Evolutionary conservation across 2,329 filamentous ascomycete genomes (phyloP).

Genomic region (Diaporthe capsici): DNA sequence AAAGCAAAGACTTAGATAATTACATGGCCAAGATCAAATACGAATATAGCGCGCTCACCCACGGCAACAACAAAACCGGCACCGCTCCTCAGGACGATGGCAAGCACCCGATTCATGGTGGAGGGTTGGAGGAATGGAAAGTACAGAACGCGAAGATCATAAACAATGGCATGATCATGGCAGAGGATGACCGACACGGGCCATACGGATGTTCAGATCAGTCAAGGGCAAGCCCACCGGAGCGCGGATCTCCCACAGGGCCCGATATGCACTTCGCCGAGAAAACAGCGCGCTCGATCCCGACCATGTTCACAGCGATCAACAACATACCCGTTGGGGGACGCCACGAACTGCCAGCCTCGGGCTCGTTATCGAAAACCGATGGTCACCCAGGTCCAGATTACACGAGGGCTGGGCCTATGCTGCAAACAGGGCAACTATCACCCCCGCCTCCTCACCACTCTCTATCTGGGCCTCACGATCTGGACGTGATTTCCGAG

Average conservation of each 20-base stretch:
- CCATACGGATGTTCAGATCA: conserved; percentile 45
- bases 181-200: conserved; percentile 47
- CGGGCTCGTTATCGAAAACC: not conserved
- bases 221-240: conserved; percentile 50
- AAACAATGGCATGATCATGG: conserved; percentile 59
- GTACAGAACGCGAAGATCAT: conserved; percentile 56
- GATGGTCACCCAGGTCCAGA: conserved; percentile 5
- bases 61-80: conserved; percentile 41
- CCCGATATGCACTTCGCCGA: conserved; percentile 45
- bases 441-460: conserved; percentile 46
- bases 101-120: conserved; percentile 60
- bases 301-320: conserved; percentile 57
- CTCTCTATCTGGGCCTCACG: not conserved
- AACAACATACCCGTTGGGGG: conserved; percentile 46
- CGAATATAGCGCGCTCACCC: conserved; percentile 57
- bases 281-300: conserved; percentile 49
- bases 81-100: conserved; percentile 46
- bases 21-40: conserved; percentile 67
- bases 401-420: not conserved
- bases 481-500: conserved; percentile 1
- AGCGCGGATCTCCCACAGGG: conserved; percentile 49
- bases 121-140: conserved; percentile 69
- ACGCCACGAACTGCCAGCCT: conserved; percentile 1
- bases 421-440: conserved; percentile 50
- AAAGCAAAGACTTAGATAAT: conserved; percentile 60